phyloP scores from a whole-genome alignment of 352 stramenopile genomes.

The Phytophthora hibernalis region DNA sequence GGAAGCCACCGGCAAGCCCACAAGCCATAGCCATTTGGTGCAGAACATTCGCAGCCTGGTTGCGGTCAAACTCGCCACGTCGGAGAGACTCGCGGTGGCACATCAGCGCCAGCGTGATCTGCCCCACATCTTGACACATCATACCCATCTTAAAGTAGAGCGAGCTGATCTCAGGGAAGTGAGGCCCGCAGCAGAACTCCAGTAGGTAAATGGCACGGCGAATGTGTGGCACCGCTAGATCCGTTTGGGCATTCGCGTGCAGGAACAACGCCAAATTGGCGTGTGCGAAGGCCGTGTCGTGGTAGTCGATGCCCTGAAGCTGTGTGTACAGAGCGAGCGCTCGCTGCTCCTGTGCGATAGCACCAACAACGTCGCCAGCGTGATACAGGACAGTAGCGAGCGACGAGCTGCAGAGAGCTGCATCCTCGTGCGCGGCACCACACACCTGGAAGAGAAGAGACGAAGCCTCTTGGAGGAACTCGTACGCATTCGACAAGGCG shows the following conservation, averaged over 20 bases:
- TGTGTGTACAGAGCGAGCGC: slow-evolving; percentile 93
- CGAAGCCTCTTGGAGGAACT: slow-evolving; percentile 92
- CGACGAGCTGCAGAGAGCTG: slow-evolving; percentile 92
- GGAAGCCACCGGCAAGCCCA: slow-evolving; percentile 77
- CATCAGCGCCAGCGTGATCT: slow-evolving; percentile 86
- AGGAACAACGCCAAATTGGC: slow-evolving; percentile 93
- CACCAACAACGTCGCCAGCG: slow-evolving; percentile 87
- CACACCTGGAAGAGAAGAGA: slow-evolving; percentile 94
- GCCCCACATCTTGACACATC: slow-evolving; percentile 93
- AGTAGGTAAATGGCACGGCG: slow-evolving; percentile 93
- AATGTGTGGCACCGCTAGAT: slow-evolving; percentile 90
- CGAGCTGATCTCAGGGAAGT: slow-evolving; percentile 91
- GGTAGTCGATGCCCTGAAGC: slow-evolving; percentile 93
- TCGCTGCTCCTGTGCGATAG: slow-evolving; percentile 90
- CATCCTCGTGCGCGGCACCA: slow-evolving; percentile 93
- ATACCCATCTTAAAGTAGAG: slow-evolving; percentile 95
- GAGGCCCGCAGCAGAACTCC: slow-evolving; percentile 91
- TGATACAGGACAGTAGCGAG: slow-evolving; percentile 94
- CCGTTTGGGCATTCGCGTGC: slow-evolving; percentile 85
- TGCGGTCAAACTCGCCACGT: slow-evolving; percentile 86
- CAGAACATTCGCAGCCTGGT: slow-evolving; percentile 87
- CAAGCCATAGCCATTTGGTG: slow-evolving; percentile 91
- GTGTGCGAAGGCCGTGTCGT: slow-evolving; percentile 92
- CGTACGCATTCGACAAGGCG: slow-evolving; percentile 80
- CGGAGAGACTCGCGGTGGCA: slow-evolving; percentile 91